phyloP scores from a whole-genome alignment of 2,329 filamentous ascomycete species.

The Fusarium torulosum region DNA sequence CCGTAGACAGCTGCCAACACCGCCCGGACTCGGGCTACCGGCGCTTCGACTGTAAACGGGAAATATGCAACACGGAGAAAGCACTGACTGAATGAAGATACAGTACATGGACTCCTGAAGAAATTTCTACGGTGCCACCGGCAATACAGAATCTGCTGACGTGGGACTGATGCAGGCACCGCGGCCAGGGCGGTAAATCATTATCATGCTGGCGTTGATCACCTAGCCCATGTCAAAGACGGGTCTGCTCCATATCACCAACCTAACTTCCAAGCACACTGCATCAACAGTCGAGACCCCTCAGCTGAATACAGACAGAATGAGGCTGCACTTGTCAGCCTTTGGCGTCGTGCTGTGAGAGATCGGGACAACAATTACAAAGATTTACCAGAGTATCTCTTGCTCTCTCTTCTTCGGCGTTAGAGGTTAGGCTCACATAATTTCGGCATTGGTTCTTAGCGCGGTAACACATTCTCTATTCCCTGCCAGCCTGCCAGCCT shows the following conservation, averaged over 20 bases:
- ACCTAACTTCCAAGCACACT: not conserved
- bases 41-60: constrained; percentile 1
- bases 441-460: constrained; percentile 20
- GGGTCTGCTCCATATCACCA: constrained; percentile 3
- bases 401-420: not conserved
- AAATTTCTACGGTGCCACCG: constrained; percentile 14
- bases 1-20: constrained; percentile 27
- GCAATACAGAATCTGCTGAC: constrained; percentile 16
- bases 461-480: constrained; percentile 7
- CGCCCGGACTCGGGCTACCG: constrained; percentile 3
- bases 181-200: constrained; percentile 32
- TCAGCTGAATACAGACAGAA: not conserved
- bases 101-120: not conserved
- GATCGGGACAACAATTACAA: not conserved
- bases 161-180: constrained; percentile 30
- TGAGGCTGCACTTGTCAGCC: not conserved
- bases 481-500: no score
- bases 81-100: not conserved
- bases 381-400: constrained; percentile 4
- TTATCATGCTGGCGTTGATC: constrained; percentile 26
- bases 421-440: not conserved
- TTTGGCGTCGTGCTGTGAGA: not conserved
- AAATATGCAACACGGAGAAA: not conserved
- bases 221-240: constrained; percentile 3
- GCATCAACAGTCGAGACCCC: not conserved